Percentiles rank a stretch among this genome's conserved stretches.
Conservation (phyloP, 495 filamentous ascomycete species). For the Chaetomium cochliodes region DNA sequence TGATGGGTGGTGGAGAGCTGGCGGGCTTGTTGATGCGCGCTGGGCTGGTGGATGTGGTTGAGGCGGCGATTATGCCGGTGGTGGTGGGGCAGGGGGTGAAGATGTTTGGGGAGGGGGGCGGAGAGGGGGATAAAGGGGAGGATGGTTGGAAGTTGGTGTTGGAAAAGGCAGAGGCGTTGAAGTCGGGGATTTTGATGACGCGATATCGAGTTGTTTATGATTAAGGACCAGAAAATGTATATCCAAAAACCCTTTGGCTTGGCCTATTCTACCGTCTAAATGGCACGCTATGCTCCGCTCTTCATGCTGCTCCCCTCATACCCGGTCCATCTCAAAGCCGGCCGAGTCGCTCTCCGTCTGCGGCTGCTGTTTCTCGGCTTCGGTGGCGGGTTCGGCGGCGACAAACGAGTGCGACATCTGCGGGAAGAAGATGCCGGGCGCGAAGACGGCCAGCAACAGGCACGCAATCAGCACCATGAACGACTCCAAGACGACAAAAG, state of each 20-base stretch:
- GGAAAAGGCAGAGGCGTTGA: constrained; percentile 12
- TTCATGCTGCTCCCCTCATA: not conserved
- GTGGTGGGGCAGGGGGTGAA: constrained; percentile 18
- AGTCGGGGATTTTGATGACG: constrained; percentile 25
- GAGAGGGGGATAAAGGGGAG: constrained; percentile 1
- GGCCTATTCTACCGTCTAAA: not conserved
- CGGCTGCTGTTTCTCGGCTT: constrained; percentile 1
- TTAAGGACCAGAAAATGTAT: not conserved
- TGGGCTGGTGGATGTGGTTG: constrained; percentile 24
- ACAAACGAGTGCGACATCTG: constrained; percentile 34
- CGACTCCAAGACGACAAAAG: constrained; percentile 62
- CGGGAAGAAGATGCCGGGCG: constrained; percentile 45
- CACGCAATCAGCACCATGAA: constrained; percentile 44
- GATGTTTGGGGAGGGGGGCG: constrained; percentile 10
- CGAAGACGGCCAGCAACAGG: constrained; percentile 37
- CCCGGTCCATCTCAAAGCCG: constrained; percentile 8
- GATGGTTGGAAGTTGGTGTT: constrained; percentile 4
- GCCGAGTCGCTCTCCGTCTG: constrained; percentile 21
- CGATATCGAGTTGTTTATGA: constrained; percentile 21
- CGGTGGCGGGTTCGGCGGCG: not conserved
- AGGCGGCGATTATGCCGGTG: constrained; percentile 29
- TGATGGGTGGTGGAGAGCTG: constrained; percentile 26
- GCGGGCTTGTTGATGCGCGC: constrained; percentile 18
- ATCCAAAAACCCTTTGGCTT: not conserved
- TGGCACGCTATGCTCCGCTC: not conserved